Evolutionary conservation across 2,329 filamentous ascomycete genomes (phyloP).

Genomic region (Xylariaceae sp.): DNA sequence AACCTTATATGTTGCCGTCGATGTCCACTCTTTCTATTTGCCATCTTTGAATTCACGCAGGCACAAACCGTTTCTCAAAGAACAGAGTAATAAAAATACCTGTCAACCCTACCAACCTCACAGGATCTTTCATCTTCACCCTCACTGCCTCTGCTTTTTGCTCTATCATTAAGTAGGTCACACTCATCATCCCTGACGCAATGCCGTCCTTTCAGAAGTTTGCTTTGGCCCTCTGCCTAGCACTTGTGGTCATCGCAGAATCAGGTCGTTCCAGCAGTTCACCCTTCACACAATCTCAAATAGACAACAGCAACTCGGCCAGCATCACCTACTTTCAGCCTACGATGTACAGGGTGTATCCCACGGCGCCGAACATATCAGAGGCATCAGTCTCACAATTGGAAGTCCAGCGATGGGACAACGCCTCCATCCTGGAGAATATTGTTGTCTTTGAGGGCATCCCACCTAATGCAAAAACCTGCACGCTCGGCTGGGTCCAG

Average conservation of each 20-base stretch:
- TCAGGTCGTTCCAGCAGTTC: background rate
- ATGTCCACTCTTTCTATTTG: too few relatives aligned
- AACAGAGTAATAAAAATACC: conserved; percentile 18
- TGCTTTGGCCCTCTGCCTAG: background rate
- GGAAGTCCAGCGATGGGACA: conserved; percentile 15
- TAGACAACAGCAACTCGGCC: background rate
- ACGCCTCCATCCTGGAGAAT: conserved; percentile 40
- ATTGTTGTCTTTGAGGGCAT: conserved; percentile 44
- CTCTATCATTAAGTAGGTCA: background rate
- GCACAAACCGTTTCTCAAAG: background rate
- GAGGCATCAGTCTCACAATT: conserved; percentile 20
- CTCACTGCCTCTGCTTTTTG: background rate
- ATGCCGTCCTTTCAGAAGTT: conserved; percentile 15
- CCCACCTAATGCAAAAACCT: conserved; percentile 38
- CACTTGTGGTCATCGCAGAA: conserved; percentile 1
- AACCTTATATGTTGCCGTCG: too few relatives aligned
- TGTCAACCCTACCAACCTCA: background rate
- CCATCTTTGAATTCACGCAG: background rate
- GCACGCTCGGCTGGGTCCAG: conserved; percentile 43
- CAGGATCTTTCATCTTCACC: background rate
- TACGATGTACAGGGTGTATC: conserved; percentile 36
- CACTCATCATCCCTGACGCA: background rate
- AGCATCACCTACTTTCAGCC: conserved; percentile 30
- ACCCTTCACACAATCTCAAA: background rate
- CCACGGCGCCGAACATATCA: conserved; percentile 19